Conservation (phyloP, 768 basidiomycete genomes). For the Mycena vulgaris region DNA sequence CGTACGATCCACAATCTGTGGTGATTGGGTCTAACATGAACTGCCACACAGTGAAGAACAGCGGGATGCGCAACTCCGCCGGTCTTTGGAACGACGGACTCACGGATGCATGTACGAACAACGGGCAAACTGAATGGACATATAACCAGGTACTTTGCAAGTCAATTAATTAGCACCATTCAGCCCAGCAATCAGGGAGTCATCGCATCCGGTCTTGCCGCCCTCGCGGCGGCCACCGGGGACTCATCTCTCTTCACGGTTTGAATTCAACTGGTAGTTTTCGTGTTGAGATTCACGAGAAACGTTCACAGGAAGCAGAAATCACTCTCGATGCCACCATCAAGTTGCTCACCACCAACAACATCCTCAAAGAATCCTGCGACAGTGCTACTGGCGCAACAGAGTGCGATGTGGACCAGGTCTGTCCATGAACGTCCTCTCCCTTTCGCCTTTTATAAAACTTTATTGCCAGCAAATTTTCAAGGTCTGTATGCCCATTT, state of each 20-base stretch:
- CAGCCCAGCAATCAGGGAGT: constrained; percentile 56
- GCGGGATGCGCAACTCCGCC: constrained; percentile 62
- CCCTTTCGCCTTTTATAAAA: not conserved
- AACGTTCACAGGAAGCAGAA: too few relatives aligned
- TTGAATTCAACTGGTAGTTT: too few relatives aligned
- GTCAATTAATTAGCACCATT: not conserved
- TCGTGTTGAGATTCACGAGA: too few relatives aligned
- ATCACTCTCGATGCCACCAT: constrained; percentile 69
- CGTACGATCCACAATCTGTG: constrained; percentile 43
- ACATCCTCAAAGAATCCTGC: constrained; percentile 67
- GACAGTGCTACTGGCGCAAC: constrained; percentile 60
- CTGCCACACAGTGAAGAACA: constrained; percentile 51
- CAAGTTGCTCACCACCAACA: constrained; percentile 52
- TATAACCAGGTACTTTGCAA: constrained; percentile 64
- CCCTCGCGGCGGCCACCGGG: constrained; percentile 58
- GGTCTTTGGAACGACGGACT: constrained; percentile 65
- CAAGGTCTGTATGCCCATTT: constrained; percentile 48
- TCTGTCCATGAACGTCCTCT: constrained; percentile 33
- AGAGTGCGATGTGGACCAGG: constrained; percentile 64
- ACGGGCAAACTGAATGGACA: constrained; percentile 71
- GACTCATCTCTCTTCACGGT: constrained; percentile 57
- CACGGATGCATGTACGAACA: constrained; percentile 56
- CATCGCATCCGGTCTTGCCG: constrained; percentile 67
- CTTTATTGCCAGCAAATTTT: constrained; percentile 61
- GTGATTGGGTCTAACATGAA: constrained; percentile 8